Base-by-base conservation (phyloP, 441 rosid species). In the Geranium incanum region DNA sequence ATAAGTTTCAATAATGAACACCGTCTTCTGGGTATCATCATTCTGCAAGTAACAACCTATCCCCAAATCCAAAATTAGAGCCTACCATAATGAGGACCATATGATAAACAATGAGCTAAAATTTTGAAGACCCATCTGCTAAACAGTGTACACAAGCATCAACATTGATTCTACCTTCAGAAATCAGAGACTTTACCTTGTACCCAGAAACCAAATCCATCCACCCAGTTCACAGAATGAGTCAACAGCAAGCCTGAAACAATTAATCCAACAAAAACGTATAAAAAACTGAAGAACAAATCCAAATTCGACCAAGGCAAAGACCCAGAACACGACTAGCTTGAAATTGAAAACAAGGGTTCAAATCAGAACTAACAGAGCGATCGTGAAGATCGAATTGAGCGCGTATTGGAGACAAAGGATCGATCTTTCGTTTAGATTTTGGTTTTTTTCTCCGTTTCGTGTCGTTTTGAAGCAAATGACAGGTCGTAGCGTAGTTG, bases 171-270 rank as follows among this genome's bases (percentile, higher is more conserved):
- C 6, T 45, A 11, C 2, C 1, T 12, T 45, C 2, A 45, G 52
- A 45, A 45, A 45, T 45, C 19, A 36, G 64, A 3, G 48, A 7
- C 13, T 1, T 68, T 12, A 88, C 93, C 93, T 86, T 88, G 68
- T 88, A 88, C 65, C 93, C 86, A 39, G 89, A 88, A 1, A 85
- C 91, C 81, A 86, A 84, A 81, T 88, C 90, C 91, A 88, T 86
- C 79, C 6, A 7, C 33, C 33, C 33, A 39, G 43, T 70, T 69
- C 74, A 39, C 59, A 39, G 43, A 4, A 39, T 4, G 67, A 64
- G 76, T 43, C 48, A 36, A 38, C 33, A 1, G 59, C 18, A 38
- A 72, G 66, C 78, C 82, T 73, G 75, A 68, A 74, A 72, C 59
- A 62, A 71, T 50, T 36, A 0, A 48, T 74, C 70, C 70, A 2